A percentile compares a stretch with the other conserved stretches of the same genome.
phyloP scores from a whole-genome alignment of 139 green algal species.

The Volvox africanus region DNA sequence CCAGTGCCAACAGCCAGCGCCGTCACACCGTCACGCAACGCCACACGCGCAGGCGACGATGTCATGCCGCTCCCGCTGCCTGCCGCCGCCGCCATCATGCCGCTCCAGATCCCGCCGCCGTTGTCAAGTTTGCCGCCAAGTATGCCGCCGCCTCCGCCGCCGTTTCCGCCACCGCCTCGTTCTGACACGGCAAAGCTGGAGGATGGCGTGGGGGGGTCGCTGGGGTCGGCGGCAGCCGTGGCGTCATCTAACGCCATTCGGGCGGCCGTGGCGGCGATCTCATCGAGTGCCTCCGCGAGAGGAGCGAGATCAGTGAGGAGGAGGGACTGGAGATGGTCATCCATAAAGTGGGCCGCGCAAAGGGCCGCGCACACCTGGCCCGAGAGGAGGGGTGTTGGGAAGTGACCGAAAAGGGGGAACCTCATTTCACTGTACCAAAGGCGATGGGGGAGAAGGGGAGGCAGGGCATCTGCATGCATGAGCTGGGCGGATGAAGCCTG shows the following conservation, averaged over 20 bases:
- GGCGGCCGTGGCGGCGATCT: neutral
- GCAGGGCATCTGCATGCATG: too few species aligned
- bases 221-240: neutral
- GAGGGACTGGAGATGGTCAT: constrained; percentile 32
- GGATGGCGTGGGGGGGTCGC: neutral
- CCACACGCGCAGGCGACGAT: constrained; percentile 7
- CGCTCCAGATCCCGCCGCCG: constrained; percentile 35
- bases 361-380: constrained; percentile 37
- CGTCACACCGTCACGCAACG: constrained; percentile 32
- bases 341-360: constrained; percentile 5
- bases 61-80: neutral
- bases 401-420: too few species aligned
- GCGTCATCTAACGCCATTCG: neutral
- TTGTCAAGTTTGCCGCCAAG: constrained; percentile 28
- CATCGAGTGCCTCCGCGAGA: constrained; percentile 8
- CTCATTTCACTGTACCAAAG: too few species aligned
- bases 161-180: too few species aligned
- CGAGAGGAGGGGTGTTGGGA: neutral
- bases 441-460: too few species aligned
- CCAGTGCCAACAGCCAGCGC: neutral
- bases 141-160: neutral
- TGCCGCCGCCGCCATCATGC: neutral
- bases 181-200: neutral
- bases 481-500: too few species aligned
- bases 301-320: constrained; percentile 32